These are phyloP conservation scores for Apiospora koreana DNA, from an alignment of 2,329 filamentous ascomycete genomes.

Conservation along the genomic window DNA sequence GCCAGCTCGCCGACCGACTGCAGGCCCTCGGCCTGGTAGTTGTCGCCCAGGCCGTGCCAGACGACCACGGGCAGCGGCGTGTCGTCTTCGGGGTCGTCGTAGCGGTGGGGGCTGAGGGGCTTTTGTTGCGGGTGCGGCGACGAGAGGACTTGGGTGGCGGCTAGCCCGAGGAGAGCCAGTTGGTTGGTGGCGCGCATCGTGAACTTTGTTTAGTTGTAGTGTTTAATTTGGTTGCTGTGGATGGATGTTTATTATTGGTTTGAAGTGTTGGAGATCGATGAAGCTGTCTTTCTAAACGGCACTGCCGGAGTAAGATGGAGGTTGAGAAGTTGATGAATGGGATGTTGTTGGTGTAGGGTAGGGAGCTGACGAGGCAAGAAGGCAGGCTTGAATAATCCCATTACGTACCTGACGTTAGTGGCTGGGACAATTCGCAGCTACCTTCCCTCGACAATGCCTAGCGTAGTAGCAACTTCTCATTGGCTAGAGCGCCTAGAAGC, in stretches of 20 bases:
- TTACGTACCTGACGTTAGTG: constrained; percentile 2
- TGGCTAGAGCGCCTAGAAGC: background rate
- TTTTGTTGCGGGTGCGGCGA: background rate
- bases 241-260: background rate
- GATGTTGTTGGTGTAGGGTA: background rate
- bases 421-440: background rate
- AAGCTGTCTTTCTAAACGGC: background rate
- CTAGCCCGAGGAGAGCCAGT: constrained; percentile 7
- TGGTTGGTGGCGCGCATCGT: constrained; percentile 3
- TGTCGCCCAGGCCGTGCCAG: constrained; percentile 85
- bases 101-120: background rate
- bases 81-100: constrained; percentile 32
- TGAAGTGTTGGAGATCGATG: background rate
- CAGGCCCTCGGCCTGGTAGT: constrained; percentile 76
- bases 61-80: constrained; percentile 87
- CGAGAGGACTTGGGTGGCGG: background rate
- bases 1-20: constrained; percentile 70
- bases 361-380: background rate
- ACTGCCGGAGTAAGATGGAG: background rate
- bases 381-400: background rate
- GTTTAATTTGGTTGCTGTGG: background rate
- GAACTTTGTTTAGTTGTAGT: background rate
- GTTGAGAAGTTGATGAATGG: background rate
- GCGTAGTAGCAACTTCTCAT: background rate
- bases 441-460: background rate